Evolutionary conservation across 305 asterid genomes (phyloP), one percentile per base, ranked within the genome.

Genomic region (Lippia alba): DNA sequence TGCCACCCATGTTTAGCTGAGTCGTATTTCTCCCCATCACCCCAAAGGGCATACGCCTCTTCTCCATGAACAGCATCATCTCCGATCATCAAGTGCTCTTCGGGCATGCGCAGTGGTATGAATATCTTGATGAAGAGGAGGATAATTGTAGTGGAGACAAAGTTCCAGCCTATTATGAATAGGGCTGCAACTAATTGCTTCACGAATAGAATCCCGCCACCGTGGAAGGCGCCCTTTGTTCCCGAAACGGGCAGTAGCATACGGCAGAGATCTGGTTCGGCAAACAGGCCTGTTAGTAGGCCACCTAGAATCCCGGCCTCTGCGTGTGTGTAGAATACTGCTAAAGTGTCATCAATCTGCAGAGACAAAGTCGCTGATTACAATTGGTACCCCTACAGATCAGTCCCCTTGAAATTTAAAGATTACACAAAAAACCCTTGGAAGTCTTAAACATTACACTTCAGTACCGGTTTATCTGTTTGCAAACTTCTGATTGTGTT

Each of bases 21-120:
- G 73, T 90, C 97, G 20, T 70, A 91, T 49, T 79, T 85, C 76
- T 91, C 97, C 3, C 96, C 98, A 14, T 92, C 98, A 6, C 96
- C 98, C 98, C 98, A 92, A 14, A 88, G 83, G 8, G 95, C 91
- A 49, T 83, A 92, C 24, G 91, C 98, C 72, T 81, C 96, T 76
- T 92, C 97, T 0, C 97, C 96, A 17, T 91, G 96, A 3, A 91
- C 97, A 0, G 97, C 97, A 0, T 91, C 97, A 17, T 91, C 97
- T 50, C 97, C 97, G 45, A 87, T 89, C 89, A 84, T 63, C 34
- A 91, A 88, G 36, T 91, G 83, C 69, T 87, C 91, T 0, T 91
- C 91, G 1, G 97, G 86, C 97, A 91, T 91, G 20, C 97, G 73
- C 66, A 91, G 59, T 0, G 96, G 96, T 1, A 89, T 79, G 24